Percentiles rank a stretch among this genome's conserved stretches.
Evolutionary conservation across 192 early-diverging fungal species (phyloP).

Genomic region (Podila epicladia): DNA sequence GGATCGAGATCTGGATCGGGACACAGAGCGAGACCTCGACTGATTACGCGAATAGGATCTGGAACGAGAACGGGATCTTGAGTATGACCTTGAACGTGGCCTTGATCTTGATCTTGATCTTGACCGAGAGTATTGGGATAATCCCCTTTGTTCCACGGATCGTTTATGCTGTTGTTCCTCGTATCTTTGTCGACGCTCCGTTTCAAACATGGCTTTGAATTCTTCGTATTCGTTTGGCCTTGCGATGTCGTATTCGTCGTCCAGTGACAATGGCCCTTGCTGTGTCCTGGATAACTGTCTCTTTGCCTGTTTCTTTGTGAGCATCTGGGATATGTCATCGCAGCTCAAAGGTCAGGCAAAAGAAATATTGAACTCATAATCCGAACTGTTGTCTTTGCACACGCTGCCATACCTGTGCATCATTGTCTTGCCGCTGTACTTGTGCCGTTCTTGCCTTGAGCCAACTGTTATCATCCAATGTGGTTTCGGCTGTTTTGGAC

Average conservation of each 20-base stretch:
- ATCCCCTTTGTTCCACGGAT: constrained; percentile 9
- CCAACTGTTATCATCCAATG: constrained; percentile 37
- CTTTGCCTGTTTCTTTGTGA: constrained; percentile 39
- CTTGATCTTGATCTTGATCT: constrained; percentile 23
- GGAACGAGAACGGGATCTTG: constrained; percentile 20
- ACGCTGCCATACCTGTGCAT: background rate
- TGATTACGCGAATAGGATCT: constrained; percentile 7
- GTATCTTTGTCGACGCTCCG: constrained; percentile 59
- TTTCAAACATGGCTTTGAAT: constrained; percentile 59
- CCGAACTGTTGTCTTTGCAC: too few relatives aligned
- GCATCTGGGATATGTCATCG: constrained; percentile 1
- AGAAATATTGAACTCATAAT: too few relatives aligned
- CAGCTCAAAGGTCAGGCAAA: background rate
- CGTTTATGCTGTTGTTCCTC: constrained; percentile 38
- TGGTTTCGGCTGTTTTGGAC: background rate
- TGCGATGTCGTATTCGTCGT: constrained; percentile 73
- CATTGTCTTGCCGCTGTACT: constrained; percentile 53
- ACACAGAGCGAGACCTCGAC: background rate
- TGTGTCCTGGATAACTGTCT: constrained; percentile 24
- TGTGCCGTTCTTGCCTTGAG: constrained; percentile 37
- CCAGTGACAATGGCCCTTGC: constrained; percentile 50
- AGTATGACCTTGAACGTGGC: background rate
- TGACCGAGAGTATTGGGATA: background rate
- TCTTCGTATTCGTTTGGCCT: constrained; percentile 79
- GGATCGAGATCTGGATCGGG: constrained; percentile 4